A percentile compares a stretch with the other conserved stretches of the same genome.
These are phyloP conservation scores for Leishmania arabica DNA, from an alignment of 208 protist species.

Conservation along the genomic window DNA sequence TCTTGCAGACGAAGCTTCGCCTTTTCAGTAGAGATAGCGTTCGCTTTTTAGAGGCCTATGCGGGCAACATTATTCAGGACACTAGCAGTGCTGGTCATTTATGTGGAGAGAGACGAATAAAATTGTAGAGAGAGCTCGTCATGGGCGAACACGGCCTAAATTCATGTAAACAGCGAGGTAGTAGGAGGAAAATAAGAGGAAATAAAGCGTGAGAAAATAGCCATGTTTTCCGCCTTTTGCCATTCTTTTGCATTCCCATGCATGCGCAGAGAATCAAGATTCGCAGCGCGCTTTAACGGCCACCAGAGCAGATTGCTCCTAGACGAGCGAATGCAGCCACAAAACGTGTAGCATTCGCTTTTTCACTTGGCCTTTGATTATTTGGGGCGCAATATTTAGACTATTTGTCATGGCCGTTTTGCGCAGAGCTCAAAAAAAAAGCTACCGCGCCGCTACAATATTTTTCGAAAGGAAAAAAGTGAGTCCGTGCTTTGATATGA, in stretches of 20 bases:
- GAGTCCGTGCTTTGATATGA: background rate
- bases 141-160: background rate
- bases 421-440: background rate
- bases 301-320: background rate
- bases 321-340: background rate
- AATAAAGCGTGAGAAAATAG: background rate
- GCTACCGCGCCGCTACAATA: background rate
- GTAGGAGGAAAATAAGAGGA: background rate
- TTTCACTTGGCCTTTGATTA: background rate
- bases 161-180: background rate
- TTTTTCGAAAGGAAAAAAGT: background rate
- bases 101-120: background rate
- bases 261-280: too few relatives aligned
- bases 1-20: constrained; percentile 52
- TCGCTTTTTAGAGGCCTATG: constrained; percentile 43
- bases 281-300: background rate
- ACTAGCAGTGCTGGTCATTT: constrained; percentile 12
- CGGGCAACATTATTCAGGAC: constrained; percentile 43
- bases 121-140: background rate
- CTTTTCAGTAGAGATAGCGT: constrained; percentile 51
- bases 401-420: constrained; percentile 4
- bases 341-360: background rate
- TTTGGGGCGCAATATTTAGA: background rate
- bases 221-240: background rate
- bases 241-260: background rate